Evolutionary conservation across 352 stramenopile genomes (phyloP).

Genomic region (Globisporangium nodosum): DNA sequence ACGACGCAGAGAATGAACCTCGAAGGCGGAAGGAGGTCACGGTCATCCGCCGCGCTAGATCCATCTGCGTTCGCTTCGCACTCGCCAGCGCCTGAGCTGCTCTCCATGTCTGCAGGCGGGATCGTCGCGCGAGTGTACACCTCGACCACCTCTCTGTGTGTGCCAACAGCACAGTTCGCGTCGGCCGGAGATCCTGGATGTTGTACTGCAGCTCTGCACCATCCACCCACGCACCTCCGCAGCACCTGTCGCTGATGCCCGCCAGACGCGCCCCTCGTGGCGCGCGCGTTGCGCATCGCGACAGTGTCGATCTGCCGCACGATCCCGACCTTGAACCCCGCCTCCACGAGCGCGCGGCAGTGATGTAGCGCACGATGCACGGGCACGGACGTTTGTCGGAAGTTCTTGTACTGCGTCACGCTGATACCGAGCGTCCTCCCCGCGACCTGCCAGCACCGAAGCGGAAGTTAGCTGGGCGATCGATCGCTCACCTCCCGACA

Average conservation of each 20-base stretch:
- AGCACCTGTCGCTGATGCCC: not conserved
- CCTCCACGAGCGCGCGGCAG: slow-evolving; percentile 24
- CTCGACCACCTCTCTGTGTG: not conserved
- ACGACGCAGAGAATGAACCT: slow-evolving; percentile 35
- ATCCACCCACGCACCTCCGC: not conserved
- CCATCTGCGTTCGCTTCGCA: not conserved
- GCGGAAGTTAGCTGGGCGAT: not conserved
- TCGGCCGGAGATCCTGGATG: not conserved
- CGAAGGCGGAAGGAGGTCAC: not conserved
- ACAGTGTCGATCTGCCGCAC: slow-evolving; percentile 59
- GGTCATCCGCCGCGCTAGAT: not conserved
- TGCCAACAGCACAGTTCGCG: not conserved
- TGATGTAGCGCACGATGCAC: not conserved
- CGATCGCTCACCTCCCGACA: too few relatives aligned
- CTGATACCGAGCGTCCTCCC: not conserved
- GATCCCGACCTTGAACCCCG: slow-evolving; percentile 56
- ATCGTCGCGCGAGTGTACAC: not conserved
- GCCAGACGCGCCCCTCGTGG: too few relatives aligned
- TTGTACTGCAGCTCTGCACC: not conserved
- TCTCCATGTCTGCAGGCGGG: not conserved
- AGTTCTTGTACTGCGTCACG: not conserved
- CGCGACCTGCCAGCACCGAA: not conserved
- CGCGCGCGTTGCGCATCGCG: slow-evolving; percentile 4
- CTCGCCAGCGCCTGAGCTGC: not conserved
- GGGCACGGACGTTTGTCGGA: not conserved